Percentiles rank a stretch among this genome's conserved stretches.
These are phyloP conservation scores for Fraxinus paxiana DNA, from an alignment of 305 asterid genomes.

Conservation along the genomic window DNA sequence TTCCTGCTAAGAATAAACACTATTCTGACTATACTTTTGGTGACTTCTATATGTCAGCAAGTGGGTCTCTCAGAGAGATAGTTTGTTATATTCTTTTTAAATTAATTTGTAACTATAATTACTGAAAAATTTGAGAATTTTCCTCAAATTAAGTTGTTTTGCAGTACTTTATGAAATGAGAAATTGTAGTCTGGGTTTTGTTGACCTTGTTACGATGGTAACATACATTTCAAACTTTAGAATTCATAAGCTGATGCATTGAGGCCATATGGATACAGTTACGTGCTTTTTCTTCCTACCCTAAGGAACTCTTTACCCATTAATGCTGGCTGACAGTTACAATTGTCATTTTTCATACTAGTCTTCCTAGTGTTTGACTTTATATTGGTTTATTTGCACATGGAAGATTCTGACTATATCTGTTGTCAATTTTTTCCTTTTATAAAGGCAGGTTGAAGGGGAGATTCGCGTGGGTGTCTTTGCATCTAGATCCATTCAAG, in stretches of 20 bases:
- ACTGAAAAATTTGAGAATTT: not conserved
- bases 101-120: not conserved
- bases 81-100: not conserved
- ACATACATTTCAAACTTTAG: not conserved
- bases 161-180: not conserved
- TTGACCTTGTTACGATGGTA: not conserved
- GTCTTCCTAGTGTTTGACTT: not conserved
- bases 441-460: conserved; percentile 79
- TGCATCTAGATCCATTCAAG: conserved; percentile 65
- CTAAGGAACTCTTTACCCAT: not conserved
- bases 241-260: not conserved
- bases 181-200: not conserved
- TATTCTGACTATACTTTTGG: not conserved
- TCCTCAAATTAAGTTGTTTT: not conserved
- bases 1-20: not conserved
- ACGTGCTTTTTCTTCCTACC: not conserved
- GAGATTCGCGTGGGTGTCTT: conserved; percentile 89
- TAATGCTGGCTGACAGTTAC: not conserved
- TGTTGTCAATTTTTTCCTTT: conserved; percentile 22
- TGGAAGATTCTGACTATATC: conserved; percentile 15
- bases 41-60: not conserved
- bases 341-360: not conserved
- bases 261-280: not conserved
- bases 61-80: not conserved
- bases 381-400: not conserved